These are phyloP conservation scores for Sanghuangporus sanghuang DNA, from an alignment of 1,284 basidiomycete species.

Conservation along the genomic window DNA sequence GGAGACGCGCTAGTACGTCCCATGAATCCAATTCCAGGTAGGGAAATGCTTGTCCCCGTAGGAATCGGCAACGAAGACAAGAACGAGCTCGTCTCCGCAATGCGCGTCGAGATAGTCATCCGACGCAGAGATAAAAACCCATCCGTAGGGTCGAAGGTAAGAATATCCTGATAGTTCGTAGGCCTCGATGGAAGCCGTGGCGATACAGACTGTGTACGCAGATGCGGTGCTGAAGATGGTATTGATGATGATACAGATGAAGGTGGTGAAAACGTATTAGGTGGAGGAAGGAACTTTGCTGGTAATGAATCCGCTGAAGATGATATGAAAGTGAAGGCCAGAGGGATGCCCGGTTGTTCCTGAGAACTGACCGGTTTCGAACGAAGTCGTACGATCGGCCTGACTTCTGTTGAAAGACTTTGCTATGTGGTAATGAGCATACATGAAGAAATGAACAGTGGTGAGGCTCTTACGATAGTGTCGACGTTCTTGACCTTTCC, in stretches of 20 bases:
- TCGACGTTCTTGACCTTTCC: slow-evolving; percentile 51
- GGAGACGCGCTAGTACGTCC: slow-evolving; percentile 24
- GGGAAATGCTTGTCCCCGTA: slow-evolving; percentile 38
- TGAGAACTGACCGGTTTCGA: slow-evolving; percentile 29
- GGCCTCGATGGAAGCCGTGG: slow-evolving; percentile 30
- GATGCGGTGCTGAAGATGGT: slow-evolving; percentile 26
- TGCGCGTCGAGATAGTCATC: slow-evolving; percentile 39
- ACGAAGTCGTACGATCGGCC: slow-evolving; percentile 55
- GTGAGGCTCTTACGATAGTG: slow-evolving; percentile 40
- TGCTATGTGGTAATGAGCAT: slow-evolving; percentile 30
- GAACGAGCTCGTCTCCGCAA: slow-evolving; percentile 24
- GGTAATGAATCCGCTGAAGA: slow-evolving; percentile 34
- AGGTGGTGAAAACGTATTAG: slow-evolving; percentile 28
- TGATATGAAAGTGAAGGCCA: slow-evolving; percentile 53
- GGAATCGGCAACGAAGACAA: slow-evolving; percentile 30
- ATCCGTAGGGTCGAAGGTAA: slow-evolving; percentile 59
- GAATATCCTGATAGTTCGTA: slow-evolving; percentile 53
- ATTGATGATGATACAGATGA: slow-evolving; percentile 33
- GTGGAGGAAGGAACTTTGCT: slow-evolving; percentile 35
- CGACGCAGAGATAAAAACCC: slow-evolving; percentile 53
- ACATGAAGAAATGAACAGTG: not conserved
- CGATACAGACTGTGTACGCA: slow-evolving; percentile 32
- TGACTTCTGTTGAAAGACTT: slow-evolving; percentile 47
- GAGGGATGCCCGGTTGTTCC: slow-evolving; percentile 33
- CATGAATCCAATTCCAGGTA: slow-evolving; percentile 39